Conservation (phyloP, 257 asterid species). For the Linaria vulgaris region DNA sequence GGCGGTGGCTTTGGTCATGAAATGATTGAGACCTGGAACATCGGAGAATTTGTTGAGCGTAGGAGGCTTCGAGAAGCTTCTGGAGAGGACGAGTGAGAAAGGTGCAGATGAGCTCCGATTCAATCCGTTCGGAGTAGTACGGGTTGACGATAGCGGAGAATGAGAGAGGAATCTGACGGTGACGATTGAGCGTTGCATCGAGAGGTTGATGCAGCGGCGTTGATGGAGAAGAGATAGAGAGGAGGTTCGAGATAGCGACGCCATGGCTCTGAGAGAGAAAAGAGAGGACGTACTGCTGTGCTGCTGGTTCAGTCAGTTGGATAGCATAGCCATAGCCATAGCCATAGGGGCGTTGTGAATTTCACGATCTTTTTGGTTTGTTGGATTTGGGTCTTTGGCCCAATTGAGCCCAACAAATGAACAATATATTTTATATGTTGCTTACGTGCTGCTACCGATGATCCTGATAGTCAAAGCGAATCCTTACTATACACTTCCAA, state of each 20-base stretch:
- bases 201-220: slow-evolving; percentile 53
- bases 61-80: slow-evolving; percentile 44
- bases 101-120: slow-evolving; percentile 34
- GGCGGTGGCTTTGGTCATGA: slow-evolving; percentile 61
- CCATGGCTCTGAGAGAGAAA: slow-evolving; percentile 32
- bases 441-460: no score
- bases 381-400: no score
- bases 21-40: slow-evolving; percentile 48
- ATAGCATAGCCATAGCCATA: no score
- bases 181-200: slow-evolving; percentile 43
- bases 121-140: slow-evolving; percentile 24
- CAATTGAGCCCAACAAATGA: no score
- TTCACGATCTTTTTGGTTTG: no score
- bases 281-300: background rate
- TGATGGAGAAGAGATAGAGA: slow-evolving; percentile 64
- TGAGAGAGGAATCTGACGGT: slow-evolving; percentile 47
- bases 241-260: slow-evolving; percentile 52
- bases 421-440: no score
- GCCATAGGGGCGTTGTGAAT: no score
- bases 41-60: slow-evolving; percentile 34
- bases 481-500: no score
- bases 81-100: slow-evolving; percentile 37
- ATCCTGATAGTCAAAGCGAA: no score
- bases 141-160: slow-evolving; percentile 26
- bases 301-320: no score